Evolutionary conservation across 371 early-diverging fungal species (phyloP).

Genomic region (Pancytospora philotis): DNA sequence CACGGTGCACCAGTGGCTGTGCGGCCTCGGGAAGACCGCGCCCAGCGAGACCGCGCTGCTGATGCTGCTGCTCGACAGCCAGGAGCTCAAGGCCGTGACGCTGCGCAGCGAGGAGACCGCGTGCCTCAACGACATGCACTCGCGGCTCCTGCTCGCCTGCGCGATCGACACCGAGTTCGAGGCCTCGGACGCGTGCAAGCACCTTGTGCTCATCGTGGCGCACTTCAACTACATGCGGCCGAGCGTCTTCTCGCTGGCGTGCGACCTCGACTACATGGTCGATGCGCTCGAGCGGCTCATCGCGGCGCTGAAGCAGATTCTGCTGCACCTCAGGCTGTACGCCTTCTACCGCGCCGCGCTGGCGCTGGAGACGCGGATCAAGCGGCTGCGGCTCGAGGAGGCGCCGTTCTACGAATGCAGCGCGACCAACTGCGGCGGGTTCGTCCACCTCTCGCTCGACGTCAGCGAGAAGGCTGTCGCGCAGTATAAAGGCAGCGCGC

Average conservation of each 20-base stretch:
- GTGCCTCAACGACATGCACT: slow-evolving; percentile 1
- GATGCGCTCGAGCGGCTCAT: slow-evolving; percentile 50
- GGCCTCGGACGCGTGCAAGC: slow-evolving; percentile 23
- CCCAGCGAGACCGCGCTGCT: slow-evolving; percentile 9
- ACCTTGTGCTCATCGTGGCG: slow-evolving; percentile 19
- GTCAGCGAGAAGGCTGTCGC: no score
- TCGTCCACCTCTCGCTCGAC: not conserved
- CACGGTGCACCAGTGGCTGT: slow-evolving; percentile 41
- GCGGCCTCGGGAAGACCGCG: slow-evolving; percentile 8
- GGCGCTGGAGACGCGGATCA: not conserved
- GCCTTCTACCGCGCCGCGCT: slow-evolving; percentile 4
- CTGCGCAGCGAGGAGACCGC: slow-evolving; percentile 38
- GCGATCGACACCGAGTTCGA: slow-evolving; percentile 20
- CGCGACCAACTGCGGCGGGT: not conserved
- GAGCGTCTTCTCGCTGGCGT: slow-evolving; percentile 43
- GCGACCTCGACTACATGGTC: slow-evolving; percentile 40
- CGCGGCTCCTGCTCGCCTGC: not conserved
- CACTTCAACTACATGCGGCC: slow-evolving; percentile 23
- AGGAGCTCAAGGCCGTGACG: slow-evolving; percentile 41
- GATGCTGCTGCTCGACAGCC: slow-evolving; percentile 17
- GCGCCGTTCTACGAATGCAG: not conserved
- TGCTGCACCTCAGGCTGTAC: slow-evolving; percentile 22
- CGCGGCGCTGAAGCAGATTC: slow-evolving; percentile 27
- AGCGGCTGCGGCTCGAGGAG: not conserved
- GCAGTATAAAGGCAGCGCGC: no score